Conservation (phyloP, 257 asterid genomes). For the Echites panduratus region DNA sequence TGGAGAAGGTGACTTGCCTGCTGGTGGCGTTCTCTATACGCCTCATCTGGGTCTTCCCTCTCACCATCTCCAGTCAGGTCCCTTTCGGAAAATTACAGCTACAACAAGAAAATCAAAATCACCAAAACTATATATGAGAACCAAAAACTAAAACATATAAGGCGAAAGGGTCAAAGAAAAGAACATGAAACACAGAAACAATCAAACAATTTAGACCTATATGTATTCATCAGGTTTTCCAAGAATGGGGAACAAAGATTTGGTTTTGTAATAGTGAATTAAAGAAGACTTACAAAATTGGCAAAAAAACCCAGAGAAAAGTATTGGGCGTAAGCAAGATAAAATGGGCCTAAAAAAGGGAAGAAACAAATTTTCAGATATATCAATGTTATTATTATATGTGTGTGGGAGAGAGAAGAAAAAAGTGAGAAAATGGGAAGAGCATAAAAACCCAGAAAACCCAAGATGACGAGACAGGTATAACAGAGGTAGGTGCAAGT, state of each 20-base stretch:
- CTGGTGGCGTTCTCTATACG: slow-evolving; percentile 91
- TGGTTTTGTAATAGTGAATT: slow-evolving; percentile 13
- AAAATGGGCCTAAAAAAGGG: slow-evolving; percentile 46
- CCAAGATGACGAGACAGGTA: slow-evolving; percentile 18
- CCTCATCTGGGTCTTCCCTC: slow-evolving; percentile 96
- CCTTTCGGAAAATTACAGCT: neutral
- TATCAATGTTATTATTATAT: slow-evolving; percentile 12
- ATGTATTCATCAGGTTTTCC: slow-evolving; percentile 12
- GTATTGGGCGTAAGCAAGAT: slow-evolving; percentile 33
- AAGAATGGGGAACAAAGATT: slow-evolving; percentile 21
- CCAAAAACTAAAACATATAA: neutral
- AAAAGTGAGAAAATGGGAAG: neutral
- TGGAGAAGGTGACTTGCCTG: slow-evolving; percentile 92
- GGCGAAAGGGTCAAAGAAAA: neutral
- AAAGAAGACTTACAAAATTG: slow-evolving; percentile 49
- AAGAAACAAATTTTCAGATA: slow-evolving; percentile 25
- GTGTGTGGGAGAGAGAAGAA: slow-evolving; percentile 6
- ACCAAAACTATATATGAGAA: too few species aligned
- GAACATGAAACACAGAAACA: slow-evolving; percentile 2
- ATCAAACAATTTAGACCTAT: slow-evolving; percentile 4
- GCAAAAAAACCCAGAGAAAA: slow-evolving; percentile 41
- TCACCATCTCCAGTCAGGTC: too few species aligned
- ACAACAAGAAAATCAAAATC: neutral
- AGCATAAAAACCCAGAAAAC: slow-evolving; percentile 19
- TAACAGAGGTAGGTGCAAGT: slow-evolving; percentile 18